These are phyloP conservation scores for Strombidium stylifer DNA, from an alignment of 73 alveolate species.

Conservation along the genomic window DNA sequence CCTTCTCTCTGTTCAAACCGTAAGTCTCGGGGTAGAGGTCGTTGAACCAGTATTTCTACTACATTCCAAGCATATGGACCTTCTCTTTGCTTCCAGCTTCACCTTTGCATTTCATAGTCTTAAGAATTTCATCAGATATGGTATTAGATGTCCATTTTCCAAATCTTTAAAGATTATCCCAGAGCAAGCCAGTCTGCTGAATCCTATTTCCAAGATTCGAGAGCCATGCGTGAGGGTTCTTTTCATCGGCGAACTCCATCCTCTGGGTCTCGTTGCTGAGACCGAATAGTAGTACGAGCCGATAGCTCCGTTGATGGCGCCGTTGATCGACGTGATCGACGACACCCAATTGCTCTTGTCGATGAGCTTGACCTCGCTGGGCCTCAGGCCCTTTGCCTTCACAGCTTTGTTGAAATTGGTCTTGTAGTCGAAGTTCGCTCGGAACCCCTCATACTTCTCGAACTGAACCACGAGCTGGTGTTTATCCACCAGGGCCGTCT, in stretches of 20 bases:
- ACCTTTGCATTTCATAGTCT: not conserved
- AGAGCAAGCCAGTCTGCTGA: not conserved
- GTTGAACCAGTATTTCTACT: not conserved
- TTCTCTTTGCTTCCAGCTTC: not conserved
- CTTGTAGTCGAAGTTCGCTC: not conserved
- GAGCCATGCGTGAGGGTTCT: too few species aligned
- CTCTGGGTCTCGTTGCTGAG: not conserved
- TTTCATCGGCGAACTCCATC: too few species aligned
- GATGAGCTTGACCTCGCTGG: not conserved
- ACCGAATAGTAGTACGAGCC: constrained; percentile 1
- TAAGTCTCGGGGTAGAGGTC: constrained; percentile 8
- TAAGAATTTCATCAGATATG: not conserved
- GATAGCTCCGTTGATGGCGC: constrained; percentile 20
- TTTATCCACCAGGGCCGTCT: too few species aligned
- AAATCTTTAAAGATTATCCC: not conserved
- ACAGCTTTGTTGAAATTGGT: too few species aligned
- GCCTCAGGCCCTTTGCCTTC: not conserved
- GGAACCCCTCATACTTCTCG: too few species aligned
- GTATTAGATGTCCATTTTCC: not conserved
- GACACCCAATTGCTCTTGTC: constrained; percentile 35
- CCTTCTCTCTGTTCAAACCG: constrained; percentile 7
- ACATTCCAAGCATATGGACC: constrained; percentile 1
- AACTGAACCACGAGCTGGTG: too few species aligned
- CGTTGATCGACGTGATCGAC: constrained; percentile 19
- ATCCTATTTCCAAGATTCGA: not conserved